phyloP scores from a whole-genome alignment of 2,329 filamentous ascomycete genomes.

The Ophiostoma piceae region DNA sequence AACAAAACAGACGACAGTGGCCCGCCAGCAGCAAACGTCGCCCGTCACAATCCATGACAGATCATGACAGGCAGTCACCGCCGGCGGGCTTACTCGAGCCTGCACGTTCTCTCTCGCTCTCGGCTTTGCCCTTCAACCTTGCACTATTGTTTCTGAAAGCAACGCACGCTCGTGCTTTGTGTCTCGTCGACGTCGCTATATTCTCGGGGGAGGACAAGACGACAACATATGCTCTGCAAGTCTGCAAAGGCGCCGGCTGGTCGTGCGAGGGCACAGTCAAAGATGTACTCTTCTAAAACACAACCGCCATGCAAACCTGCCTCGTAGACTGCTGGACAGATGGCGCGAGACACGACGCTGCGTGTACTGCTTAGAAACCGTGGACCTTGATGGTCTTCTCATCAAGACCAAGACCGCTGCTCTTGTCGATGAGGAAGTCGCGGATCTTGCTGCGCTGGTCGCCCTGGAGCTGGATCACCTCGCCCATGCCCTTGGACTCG shows the following conservation, averaged over 20 bases:
- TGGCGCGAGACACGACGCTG: conserved; percentile 22
- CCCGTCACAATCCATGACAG: background rate
- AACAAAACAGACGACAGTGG: conserved; percentile 2
- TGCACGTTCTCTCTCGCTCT: conserved; percentile 4
- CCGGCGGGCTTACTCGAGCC: background rate
- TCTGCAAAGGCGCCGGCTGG: conserved; percentile 4
- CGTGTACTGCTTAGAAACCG: conserved; percentile 50
- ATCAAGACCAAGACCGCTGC: conserved; percentile 88
- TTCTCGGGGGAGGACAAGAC: background rate
- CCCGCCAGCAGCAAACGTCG: background rate
- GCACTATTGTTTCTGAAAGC: conserved; percentile 7
- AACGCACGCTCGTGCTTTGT: conserved; percentile 18
- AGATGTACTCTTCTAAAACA: conserved; percentile 12
- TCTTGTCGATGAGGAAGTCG: conserved; percentile 94
- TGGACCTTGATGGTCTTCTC: conserved; percentile 94
- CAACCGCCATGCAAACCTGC: conserved; percentile 12
- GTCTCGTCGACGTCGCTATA: conserved; percentile 15
- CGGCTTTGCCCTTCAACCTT: conserved; percentile 3
- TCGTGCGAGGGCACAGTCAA: conserved; percentile 11
- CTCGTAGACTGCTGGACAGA: conserved; percentile 15
- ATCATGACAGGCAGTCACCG: background rate
- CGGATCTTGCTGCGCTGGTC: conserved; percentile 70
- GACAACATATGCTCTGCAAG: conserved; percentile 18
- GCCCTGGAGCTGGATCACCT: conserved; percentile 80
- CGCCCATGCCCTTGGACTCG: conserved; percentile 30